These are phyloP conservation scores for Paralagenidium karlingii DNA, from an alignment of 352 stramenopile genomes.

Conservation along the genomic window DNA sequence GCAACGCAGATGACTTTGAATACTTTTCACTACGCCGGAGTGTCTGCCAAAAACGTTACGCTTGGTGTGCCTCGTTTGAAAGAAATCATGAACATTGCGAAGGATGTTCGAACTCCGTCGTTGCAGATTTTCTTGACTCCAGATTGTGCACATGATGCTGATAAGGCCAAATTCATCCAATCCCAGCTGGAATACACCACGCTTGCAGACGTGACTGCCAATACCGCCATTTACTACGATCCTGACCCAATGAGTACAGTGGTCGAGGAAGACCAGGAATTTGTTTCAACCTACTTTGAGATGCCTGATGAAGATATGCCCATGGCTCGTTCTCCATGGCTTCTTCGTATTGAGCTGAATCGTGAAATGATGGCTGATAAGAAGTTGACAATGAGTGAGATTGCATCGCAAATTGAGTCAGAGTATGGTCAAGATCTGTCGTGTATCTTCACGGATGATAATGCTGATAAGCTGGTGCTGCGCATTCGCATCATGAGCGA, in stretches of 20 bases:
- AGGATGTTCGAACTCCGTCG: conserved; percentile 95
- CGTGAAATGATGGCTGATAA: conserved; percentile 96
- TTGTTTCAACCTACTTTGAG: conserved; percentile 97
- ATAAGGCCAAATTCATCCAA: conserved; percentile 86
- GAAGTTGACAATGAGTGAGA: conserved; percentile 96
- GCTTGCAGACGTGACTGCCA: conserved; percentile 91
- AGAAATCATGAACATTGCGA: conserved; percentile 99
- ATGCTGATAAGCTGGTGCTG: conserved; percentile 94
- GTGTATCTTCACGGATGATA: conserved; percentile 97
- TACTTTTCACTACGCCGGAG: conserved; percentile 99
- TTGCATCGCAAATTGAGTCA: conserved; percentile 89
- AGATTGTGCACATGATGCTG: conserved; percentile 76
- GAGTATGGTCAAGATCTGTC: conserved; percentile 94
- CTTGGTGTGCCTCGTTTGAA: conserved; percentile 98
- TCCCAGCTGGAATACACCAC: conserved; percentile 96
- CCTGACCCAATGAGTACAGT: conserved; percentile 95
- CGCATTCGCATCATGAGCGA: conserved; percentile 97
- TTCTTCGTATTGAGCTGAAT: conserved; percentile 98
- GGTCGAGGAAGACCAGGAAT: conserved; percentile 94
- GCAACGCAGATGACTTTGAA: conserved; percentile 99
- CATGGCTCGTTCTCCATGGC: conserved; percentile 91
- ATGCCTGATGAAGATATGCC: conserved; percentile 95
- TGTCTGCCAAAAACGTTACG: conserved; percentile 99
- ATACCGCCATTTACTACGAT: conserved; percentile 99
- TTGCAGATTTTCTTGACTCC: conserved; percentile 92